phyloP scores from a whole-genome alignment of 495 filamentous ascomycete genomes.

The Oleoguttula mirabilis region DNA sequence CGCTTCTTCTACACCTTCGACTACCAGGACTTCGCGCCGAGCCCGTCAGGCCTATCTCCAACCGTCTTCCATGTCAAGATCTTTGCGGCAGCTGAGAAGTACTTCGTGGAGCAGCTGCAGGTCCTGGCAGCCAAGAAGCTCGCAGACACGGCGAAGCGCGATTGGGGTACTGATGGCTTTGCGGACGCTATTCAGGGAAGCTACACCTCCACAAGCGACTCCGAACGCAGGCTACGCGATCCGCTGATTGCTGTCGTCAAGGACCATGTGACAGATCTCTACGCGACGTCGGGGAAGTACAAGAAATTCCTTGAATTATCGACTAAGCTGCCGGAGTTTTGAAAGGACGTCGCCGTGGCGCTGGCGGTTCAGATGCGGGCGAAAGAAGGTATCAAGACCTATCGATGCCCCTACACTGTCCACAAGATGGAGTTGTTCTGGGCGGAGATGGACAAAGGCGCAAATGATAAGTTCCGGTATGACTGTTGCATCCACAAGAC shows the following conservation, averaged over 20 bases:
- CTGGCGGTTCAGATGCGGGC: too few relatives aligned
- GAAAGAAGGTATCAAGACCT: too few relatives aligned
- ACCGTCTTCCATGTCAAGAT: not conserved
- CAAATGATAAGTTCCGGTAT: too few relatives aligned
- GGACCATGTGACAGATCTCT: too few relatives aligned
- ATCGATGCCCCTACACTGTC: too few relatives aligned
- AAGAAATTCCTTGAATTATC: too few relatives aligned
- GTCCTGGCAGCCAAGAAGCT: not conserved
- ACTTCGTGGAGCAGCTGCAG: not conserved
- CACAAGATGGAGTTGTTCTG: too few relatives aligned
- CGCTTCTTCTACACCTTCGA: slow-evolving; percentile 1
- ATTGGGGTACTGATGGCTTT: not conserved
- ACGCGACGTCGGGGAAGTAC: too few relatives aligned
- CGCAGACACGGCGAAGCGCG: not conserved
- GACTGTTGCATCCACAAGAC: too few relatives aligned
- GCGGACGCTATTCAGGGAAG: not conserved
- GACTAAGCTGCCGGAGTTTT: too few relatives aligned
- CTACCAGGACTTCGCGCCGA: slow-evolving; percentile 7
- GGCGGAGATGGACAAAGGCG: too few relatives aligned
- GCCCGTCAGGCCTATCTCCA: not conserved
- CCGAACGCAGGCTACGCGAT: not conserved
- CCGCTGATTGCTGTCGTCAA: not conserved
- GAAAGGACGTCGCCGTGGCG: too few relatives aligned
- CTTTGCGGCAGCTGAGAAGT: slow-evolving; percentile 2
- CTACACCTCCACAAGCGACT: not conserved